A percentile compares a stretch with the other conserved stretches of the same genome.
phyloP scores from a whole-genome alignment of 73 alveolate genomes.

The Paramecium primaurelia region DNA sequence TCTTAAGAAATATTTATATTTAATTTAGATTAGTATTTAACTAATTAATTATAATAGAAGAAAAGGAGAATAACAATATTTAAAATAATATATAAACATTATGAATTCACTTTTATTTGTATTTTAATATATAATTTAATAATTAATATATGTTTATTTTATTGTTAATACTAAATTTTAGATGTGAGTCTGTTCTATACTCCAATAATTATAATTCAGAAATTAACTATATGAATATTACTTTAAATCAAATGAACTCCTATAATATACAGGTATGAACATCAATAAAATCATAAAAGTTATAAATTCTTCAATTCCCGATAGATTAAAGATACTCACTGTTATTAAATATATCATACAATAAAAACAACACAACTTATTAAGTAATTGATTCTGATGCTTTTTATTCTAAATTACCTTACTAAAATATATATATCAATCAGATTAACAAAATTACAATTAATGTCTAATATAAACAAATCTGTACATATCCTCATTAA shows the following conservation, averaged over 20 bases:
- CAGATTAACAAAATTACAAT: not conserved
- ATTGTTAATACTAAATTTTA: not conserved
- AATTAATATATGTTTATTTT: not conserved
- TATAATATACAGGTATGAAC: slow-evolving; percentile 3
- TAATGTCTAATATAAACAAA: not conserved
- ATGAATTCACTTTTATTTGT: not conserved
- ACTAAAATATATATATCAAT: not conserved
- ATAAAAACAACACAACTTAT: not conserved
- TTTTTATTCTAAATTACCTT: not conserved
- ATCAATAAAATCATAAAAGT: not conserved
- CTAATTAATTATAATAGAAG: no score
- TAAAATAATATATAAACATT: no score
- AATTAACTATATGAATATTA: not conserved
- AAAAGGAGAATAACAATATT: no score
- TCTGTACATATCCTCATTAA: not conserved
- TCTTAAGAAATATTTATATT: no score
- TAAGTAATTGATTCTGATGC: not conserved
- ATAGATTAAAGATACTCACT: not conserved
- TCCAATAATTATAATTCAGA: not conserved
- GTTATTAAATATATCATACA: not conserved
- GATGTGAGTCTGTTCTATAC: not conserved
- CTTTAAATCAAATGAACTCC: not conserved
- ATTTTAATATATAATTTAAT: not conserved
- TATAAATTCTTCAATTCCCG: not conserved
- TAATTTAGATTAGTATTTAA: no score